Percentiles rank a stretch among this genome's conserved stretches.
phyloP scores from a whole-genome alignment of 768 basidiomycete genomes.

The Hortiboletus campestris region DNA sequence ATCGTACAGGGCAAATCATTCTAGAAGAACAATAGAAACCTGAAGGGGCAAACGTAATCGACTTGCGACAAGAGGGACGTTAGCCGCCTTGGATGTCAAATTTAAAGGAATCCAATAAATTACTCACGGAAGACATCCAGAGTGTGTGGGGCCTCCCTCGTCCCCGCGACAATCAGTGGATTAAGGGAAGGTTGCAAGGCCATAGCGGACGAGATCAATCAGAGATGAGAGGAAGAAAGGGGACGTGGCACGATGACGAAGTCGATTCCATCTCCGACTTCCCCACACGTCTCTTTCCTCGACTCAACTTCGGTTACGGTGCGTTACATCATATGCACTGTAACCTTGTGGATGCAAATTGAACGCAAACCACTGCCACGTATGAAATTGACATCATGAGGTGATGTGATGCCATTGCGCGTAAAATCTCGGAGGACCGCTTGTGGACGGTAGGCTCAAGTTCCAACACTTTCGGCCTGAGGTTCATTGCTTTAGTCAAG shows the following conservation, averaged over 20 bases:
- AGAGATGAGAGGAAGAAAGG: not conserved
- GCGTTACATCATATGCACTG: too few species aligned
- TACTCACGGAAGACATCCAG: constrained; percentile 74
- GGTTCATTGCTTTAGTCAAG: constrained; percentile 58
- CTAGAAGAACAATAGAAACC: constrained; percentile 35
- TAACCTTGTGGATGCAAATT: too few species aligned
- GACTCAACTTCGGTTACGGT: too few species aligned
- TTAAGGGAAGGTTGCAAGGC: constrained; percentile 74
- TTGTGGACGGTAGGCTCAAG: too few species aligned
- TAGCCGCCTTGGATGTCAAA: not conserved
- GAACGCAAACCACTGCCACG: too few species aligned
- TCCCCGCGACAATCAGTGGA: constrained; percentile 63
- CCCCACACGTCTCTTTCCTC: too few species aligned
- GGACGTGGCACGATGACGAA: constrained; percentile 1
- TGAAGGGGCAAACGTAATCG: constrained; percentile 87
- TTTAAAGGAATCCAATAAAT: not conserved
- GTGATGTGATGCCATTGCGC: too few species aligned
- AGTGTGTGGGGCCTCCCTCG: constrained; percentile 62
- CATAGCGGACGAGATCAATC: constrained; percentile 41
- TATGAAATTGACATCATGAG: too few species aligned
- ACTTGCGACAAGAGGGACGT: constrained; percentile 40
- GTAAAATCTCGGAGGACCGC: too few species aligned
- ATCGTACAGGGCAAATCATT: not conserved
- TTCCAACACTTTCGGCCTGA: too few species aligned
- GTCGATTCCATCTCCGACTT: not conserved